Evolutionary conservation across 306 rosid genomes (phyloP).

Genomic region (Medicago ruthenica): DNA sequence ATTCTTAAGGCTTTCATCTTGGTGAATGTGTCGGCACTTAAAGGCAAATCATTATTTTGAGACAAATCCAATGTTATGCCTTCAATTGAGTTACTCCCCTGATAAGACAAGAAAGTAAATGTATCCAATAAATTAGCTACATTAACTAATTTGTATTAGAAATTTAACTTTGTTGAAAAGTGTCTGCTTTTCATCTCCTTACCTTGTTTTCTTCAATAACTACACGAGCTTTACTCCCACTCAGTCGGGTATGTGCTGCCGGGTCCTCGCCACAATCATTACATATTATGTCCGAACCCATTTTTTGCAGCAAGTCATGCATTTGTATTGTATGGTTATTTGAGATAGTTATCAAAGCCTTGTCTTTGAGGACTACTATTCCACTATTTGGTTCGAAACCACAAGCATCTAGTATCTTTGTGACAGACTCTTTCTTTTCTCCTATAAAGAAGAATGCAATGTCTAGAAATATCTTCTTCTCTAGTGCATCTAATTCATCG

Average conservation of each 20-base stretch:
- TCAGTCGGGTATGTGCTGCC: conserved; percentile 25
- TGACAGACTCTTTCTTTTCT: not conserved
- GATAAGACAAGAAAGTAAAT: not conserved
- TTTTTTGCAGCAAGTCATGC: conserved; percentile 47
- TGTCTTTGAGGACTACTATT: conserved; percentile 21
- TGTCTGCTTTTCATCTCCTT: not conserved
- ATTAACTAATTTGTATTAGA: not conserved
- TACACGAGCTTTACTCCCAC: not conserved
- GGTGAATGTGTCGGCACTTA: not conserved
- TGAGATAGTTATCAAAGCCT: conserved; percentile 41
- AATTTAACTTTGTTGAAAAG: not conserved
- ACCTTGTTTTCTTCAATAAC: conserved; percentile 36
- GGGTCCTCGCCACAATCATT: not conserved
- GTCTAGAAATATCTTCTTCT: conserved; percentile 26
- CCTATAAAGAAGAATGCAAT: conserved; percentile 41
- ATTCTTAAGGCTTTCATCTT: conserved; percentile 35
- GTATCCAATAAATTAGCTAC: not conserved
- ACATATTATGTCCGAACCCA: conserved; percentile 34
- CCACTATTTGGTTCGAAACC: conserved; percentile 24
- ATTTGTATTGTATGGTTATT: conserved; percentile 10
- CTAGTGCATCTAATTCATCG: not conserved
- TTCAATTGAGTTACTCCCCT: conserved; percentile 8
- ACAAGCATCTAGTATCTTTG: conserved; percentile 33
- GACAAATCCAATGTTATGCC: conserved; percentile 34
- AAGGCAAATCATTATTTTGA: not conserved